Evolutionary conservation across 192 early-diverging fungal genomes (phyloP), one percentile per base, ranked within the genome.

Genomic region (Phlyctochytrium arcticum): DNA sequence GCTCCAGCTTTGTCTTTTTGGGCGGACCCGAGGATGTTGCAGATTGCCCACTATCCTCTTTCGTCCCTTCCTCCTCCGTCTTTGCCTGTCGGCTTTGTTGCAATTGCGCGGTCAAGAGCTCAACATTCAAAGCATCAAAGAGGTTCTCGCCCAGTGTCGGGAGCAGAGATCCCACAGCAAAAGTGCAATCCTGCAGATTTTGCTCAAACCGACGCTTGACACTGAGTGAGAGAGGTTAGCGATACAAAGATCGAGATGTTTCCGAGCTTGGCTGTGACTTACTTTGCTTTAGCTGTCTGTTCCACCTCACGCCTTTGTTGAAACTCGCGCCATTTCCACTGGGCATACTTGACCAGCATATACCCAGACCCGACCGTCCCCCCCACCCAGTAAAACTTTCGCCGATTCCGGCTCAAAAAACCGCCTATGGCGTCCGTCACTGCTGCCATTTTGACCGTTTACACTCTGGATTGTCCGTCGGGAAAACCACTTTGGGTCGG

Each of bases 181-280:
- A 93, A 21, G 83, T 72, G 71, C 93, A 94, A 77, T 98, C 96
- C 49, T 87, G 83, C 66, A 92, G 92, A 75, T 95, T 95, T 80
- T 95, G 92, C 62, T 95, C 90, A 71, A 96, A 98, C 15, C 95
- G 85, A 51, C 90, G 78, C 48, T 87, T 90, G 55, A 95, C 81
- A 62, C 88, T 93, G 69, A 12, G 53, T 62, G 51, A 58, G 9
- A 58, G 21, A 58, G 8, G 21, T 44, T 44, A 44, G 39, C 39
- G 21, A 44, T 1, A 44, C 21, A 19, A 44, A 42, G 39, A 12
- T 44, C 39, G 12, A 44, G 39, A 12, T 19, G 39, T 19, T 68
- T 35, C 26, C 49, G 46, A 55, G 30, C 57, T 66, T 30, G 29
- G 36, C 26, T 31, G 32, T 46, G 21, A 46, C 78, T 35, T 82